Evolutionary conservation across 2,329 filamentous ascomycete species (phyloP), one percentile per base, ranked within the genome.

Genomic region (Pseudocercospora crystallina): DNA sequence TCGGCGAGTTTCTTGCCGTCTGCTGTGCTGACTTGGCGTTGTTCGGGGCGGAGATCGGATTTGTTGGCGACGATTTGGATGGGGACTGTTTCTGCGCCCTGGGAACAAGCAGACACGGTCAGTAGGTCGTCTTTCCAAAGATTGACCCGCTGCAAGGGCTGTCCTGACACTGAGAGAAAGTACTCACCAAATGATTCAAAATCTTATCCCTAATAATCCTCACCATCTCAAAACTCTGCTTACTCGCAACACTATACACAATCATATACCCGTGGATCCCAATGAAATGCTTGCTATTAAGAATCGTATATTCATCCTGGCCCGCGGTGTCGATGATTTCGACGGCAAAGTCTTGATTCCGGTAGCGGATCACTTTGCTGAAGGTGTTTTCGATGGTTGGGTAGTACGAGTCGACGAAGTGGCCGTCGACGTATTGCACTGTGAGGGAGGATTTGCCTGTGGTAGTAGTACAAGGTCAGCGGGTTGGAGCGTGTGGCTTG

Each of bases 371-470:
- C 61, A 90, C 86, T 72, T 95, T 95, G 78, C 87, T 95, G 71
- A 99, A 99, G 2, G 92, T 97, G 72, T 97, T 99, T 73, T 99
- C 94, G 66, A 99, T 97, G 35, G 94, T 99, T 32, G 94, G 94
- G 72, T 99, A 99, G 75, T 99, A 99, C 72, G 89, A 95, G 73
- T 99, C 94, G 67, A 99, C 92, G 69, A 99, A 99, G 75, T 96
- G 91, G 57, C 90, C 90, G 70, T 99, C 94, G 68, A 96, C 92
- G 68, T 94, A 97, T 69, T 92, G 92, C 41, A 97, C 94, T 10
- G 94, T 95, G 60, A 99, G 84, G 47, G 92, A 97, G 15, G 90
- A 96, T 80, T 99, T 99, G 73, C 94, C 94, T 97, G 65, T 26
- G 20, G 20, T 4, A 26, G 20, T 26, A 26, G 20, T 26, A 26